Conservation (phyloP, 2,329 filamentous ascomycete genomes). For the Cladosporium colombiae region DNA sequence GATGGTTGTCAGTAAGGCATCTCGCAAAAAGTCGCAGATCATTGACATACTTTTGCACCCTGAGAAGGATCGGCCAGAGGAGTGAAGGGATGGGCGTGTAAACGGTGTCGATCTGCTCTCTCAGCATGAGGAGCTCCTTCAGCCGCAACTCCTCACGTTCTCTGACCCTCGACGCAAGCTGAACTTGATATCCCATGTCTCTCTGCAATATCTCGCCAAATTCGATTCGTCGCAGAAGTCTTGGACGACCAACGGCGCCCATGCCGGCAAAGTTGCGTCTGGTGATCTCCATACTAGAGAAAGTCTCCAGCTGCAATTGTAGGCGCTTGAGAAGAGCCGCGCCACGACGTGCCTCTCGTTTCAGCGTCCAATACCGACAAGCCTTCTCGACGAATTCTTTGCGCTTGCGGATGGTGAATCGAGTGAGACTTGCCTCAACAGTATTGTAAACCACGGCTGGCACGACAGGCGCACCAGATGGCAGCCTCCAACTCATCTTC, state of each 20-base stretch:
- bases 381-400: constrained; percentile 92
- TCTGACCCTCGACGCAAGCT: constrained; percentile 69
- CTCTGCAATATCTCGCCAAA: constrained; percentile 76
- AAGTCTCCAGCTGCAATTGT: constrained; percentile 92
- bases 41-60: constrained; percentile 72
- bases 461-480: constrained; percentile 91
- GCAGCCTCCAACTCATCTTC: constrained; percentile 84
- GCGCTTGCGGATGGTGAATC: constrained; percentile 80
- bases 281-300: constrained; percentile 96
- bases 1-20: constrained; percentile 41
- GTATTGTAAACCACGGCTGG: constrained; percentile 84
- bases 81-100: constrained; percentile 87
- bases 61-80: constrained; percentile 75
- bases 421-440: constrained; percentile 78
- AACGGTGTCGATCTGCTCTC: constrained; percentile 78
- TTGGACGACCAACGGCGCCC: constrained; percentile 77
- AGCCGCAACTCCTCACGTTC: constrained; percentile 77
- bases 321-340: constrained; percentile 89
- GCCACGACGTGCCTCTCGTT: constrained; percentile 87
- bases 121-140: constrained; percentile 72
- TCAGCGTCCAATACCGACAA: constrained; percentile 97
- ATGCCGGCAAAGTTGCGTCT: constrained; percentile 93
- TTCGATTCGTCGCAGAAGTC: constrained; percentile 79
- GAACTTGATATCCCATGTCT: constrained; percentile 75
- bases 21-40: not conserved